Base-by-base conservation (phyloP, 306 rosid species). In the Quercus mongolica region DNA sequence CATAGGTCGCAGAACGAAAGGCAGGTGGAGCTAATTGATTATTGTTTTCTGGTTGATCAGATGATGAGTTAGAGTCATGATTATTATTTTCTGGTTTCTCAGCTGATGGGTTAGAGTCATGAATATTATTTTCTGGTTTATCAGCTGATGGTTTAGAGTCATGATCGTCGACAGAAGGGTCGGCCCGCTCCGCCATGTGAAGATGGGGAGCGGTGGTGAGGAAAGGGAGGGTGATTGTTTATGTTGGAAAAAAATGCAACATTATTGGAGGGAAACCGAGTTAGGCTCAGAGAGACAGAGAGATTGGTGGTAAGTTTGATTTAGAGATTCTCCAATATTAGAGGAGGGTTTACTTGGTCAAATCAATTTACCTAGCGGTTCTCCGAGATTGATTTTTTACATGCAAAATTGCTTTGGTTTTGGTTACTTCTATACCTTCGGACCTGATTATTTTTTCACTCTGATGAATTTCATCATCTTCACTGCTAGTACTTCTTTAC, bases 101-200 rank as follows among this genome's bases (percentile, higher is more conserved):
- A 38, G 11, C 10, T 8, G 46, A 38, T 38, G 46, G 10, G 46
- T 38, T 38, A 2, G 46, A 7, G 46, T 41, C 46, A 41, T 41
- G 10, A 41, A 0, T 41, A 7, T 41, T 41, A 8, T 41, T 41
- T 41, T 41, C 46, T 41, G 46, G 46, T 8, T 8, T 41, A 41
- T 41, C 46, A 41, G 46, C 10, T 41, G 46, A 41, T 41, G 46
- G 3, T 41, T 41, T 41, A 41, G 46, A 17, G 38, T 62, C 13
- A 35, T 54, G n/a, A 6, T 41, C 46, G 11, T 41, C 3, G 46
- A 64, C 74, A 2, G 79, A 23, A 58, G 78, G 54, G 56, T 35
- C 44, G 33, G 7, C 77, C 94, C 92, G 90, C 94, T 91, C 93
- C 97, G 90, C 91, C 97, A 93, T 91, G 81, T 78, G 56, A 73